Conservation (phyloP, 2,329 filamentous ascomycete species). For the Verticillium zaregamsianum region DNA sequence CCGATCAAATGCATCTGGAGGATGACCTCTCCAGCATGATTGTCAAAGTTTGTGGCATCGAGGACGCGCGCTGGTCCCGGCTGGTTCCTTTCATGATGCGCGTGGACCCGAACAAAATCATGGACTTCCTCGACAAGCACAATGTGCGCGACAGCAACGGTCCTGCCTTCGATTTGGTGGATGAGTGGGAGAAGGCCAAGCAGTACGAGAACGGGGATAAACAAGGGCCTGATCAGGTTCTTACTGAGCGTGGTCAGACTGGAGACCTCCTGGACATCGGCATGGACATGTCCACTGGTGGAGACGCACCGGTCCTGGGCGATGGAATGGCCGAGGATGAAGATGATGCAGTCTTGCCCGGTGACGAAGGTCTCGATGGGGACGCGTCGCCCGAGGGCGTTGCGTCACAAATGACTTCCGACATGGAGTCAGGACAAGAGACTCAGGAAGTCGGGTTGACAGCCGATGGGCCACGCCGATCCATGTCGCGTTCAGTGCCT, state of each 20-base stretch:
- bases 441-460: no score
- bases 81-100: background rate
- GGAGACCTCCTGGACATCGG: background rate
- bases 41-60: background rate
- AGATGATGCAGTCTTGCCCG: no score
- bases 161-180: background rate
- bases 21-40: background rate
- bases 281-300: no score
- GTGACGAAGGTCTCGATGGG: no score
- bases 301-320: no score
- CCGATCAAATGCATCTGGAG: background rate
- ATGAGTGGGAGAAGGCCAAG: background rate
- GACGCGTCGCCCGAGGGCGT: no score
- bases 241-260: background rate
- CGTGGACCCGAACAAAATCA: background rate
- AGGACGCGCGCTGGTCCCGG: background rate
- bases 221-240: background rate
- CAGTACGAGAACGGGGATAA: background rate
- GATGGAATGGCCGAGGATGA: no score
- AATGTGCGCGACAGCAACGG: background rate
- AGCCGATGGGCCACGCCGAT: no score
- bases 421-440: no score
- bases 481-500: background rate
- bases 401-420: no score
- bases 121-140: background rate